Conservation (phyloP, 495 filamentous ascomycete species). For the Daldinia bambusicola region DNA sequence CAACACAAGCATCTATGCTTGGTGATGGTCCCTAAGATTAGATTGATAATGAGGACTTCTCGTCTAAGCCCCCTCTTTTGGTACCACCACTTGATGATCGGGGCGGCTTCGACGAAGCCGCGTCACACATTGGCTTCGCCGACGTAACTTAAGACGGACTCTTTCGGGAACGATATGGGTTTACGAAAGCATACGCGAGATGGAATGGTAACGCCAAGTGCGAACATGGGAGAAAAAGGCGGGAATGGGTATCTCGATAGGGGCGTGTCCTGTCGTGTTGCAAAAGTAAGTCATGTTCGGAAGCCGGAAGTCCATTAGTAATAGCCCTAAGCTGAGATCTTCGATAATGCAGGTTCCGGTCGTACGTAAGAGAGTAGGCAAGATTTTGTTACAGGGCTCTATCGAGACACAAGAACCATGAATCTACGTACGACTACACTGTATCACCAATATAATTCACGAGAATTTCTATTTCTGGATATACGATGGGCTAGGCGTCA, state of each 20-base stretch:
- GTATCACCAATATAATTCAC: no score
- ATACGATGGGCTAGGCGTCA: no score
- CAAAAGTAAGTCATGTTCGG: not conserved
- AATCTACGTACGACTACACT: no score
- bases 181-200: not conserved
- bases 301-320: no score
- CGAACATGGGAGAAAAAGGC: not conserved
- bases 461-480: no score
- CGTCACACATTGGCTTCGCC: not conserved
- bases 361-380: no score
- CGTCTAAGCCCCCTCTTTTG: not conserved
- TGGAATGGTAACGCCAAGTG: not conserved
- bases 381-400: no score
- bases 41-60: not conserved
- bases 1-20: not conserved
- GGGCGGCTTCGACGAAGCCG: not conserved
- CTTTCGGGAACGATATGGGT: not conserved
- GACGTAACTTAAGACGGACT: not conserved
- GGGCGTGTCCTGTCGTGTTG: not conserved
- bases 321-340: no score
- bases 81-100: not conserved
- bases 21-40: not conserved
- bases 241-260: not conserved
- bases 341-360: no score
- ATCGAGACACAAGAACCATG: no score